These are phyloP conservation scores for Chlorella sp. DNA, from an alignment of 139 green algal species.

Conservation along the genomic window DNA sequence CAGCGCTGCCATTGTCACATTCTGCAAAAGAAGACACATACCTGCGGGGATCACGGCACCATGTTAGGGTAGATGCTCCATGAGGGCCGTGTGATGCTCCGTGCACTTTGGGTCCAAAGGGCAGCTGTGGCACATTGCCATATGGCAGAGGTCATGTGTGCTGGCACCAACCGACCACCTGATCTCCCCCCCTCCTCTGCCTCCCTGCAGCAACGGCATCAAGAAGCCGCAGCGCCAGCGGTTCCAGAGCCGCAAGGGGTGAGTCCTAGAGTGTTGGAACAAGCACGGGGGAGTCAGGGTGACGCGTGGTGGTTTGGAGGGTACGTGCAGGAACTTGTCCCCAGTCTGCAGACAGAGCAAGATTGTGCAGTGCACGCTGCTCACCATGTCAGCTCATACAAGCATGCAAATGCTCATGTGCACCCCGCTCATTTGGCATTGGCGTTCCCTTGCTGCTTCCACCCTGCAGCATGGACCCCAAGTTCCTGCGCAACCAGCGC, in stretches of 20 bases:
- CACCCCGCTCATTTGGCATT: too few species aligned
- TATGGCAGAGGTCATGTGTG: too few species aligned
- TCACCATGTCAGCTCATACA: neutral
- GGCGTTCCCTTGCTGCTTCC: too few species aligned
- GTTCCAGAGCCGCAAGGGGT: slow-evolving; percentile 80
- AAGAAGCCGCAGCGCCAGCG: slow-evolving; percentile 91
- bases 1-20: too few species aligned
- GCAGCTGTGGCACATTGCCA: neutral
- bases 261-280: slow-evolving; percentile 42
- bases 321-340: too few species aligned
- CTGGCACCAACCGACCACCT: neutral
- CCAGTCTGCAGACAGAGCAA: too few species aligned
- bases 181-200: neutral
- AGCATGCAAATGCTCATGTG: too few species aligned
- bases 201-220: slow-evolving; percentile 77
- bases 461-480: slow-evolving; percentile 84
- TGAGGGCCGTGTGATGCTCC: too few species aligned
- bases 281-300: neutral
- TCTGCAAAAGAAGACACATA: neutral
- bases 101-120: too few species aligned
- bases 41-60: neutral
- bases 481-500: slow-evolving; percentile 95
- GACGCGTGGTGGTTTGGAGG: too few species aligned
- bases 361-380: too few species aligned
- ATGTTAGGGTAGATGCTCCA: neutral